Conservation (phyloP, 768 basidiomycete species). For the Wakefieldia striispora region DNA sequence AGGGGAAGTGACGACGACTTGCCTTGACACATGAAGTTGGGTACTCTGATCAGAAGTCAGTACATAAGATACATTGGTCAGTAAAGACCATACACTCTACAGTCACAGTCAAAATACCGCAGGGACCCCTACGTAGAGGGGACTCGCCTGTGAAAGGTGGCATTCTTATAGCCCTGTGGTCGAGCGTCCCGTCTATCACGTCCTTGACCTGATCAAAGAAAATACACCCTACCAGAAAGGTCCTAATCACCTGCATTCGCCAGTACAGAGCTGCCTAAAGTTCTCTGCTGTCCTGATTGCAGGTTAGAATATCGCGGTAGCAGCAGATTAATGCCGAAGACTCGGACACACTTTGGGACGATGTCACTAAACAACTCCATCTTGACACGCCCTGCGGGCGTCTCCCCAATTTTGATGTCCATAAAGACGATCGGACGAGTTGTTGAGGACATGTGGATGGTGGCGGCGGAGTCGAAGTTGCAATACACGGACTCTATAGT, state of each 20-base stretch:
- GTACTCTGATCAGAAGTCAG: conserved; percentile 50
- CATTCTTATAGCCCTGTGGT: conserved; percentile 88
- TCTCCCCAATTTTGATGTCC: conserved; percentile 96
- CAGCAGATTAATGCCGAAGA: not conserved
- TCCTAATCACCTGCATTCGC: conserved; percentile 77
- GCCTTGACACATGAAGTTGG: conserved; percentile 97
- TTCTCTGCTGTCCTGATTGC: conserved; percentile 87
- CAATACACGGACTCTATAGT: too few species aligned
- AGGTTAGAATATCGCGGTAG: not conserved
- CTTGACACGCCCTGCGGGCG: conserved; percentile 90
- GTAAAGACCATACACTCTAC: conserved; percentile 62
- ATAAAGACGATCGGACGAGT: conserved; percentile 92
- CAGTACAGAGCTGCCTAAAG: conserved; percentile 95
- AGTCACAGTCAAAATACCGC: conserved; percentile 10
- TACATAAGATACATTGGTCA: conserved; percentile 1
- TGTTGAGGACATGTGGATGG: conserved; percentile 40
- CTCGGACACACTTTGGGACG: conserved; percentile 75
- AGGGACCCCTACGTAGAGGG: not conserved
- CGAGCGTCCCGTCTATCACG: conserved; percentile 51
- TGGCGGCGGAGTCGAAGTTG: not conserved
- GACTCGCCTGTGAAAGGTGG: conserved; percentile 86
- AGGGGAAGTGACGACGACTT: not conserved
- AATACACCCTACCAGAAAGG: not conserved
- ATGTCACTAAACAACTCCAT: conserved; percentile 98
- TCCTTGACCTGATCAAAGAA: conserved; percentile 16